Evolutionary conservation across 192 early-diverging fungal species (phyloP), one percentile per base, ranked within the genome.

Genomic region (Coemansia interrupta): DNA sequence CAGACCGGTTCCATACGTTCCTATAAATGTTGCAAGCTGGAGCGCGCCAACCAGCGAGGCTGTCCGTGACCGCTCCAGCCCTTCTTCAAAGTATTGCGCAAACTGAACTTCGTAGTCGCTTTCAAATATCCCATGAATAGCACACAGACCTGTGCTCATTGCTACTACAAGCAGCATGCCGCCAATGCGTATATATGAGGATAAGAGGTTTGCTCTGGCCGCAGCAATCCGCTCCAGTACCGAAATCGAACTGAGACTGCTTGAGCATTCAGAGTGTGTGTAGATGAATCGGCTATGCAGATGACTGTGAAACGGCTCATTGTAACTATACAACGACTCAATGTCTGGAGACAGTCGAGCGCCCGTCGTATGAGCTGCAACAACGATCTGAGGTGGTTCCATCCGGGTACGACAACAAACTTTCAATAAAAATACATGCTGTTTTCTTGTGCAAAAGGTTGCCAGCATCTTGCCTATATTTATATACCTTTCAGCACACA

Each of bases 51-150:
- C 49, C 29, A 68, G 19, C 32, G 26, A 17, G 4, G 44, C 41
- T 6, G 17, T 43, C 14, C 48, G 32, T 41, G 26, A 39, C 5
- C 39, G 26, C 12, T n/a, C 39, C 4, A 15, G 11, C 5, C 39
- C 24, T 5, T 38, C 46, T 42, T 54, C 54, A 14, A 29, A 22
- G 5, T 29, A 6, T 7, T 52, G 49, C 15, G 40, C 46, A 46
- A 43, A 59, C 30, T 38, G 17, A 1, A 40, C 24, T 38, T 59
- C 56, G 22, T 68, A 64, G 24, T 63, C 51, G 15, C 12, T 50
- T 13, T 63, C 61, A 22, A 63, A 68, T 19, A 68, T 30, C 4
- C 72, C 72, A 22, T 73, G 54, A 0, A 62, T 57, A 4, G 18
- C 5, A 19, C 61, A 64, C 6, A 73, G 24, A 5, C 72, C 64